Base-by-base conservation (phyloP, 1,284 basidiomycete species). In the Anthracocystis setariae region DNA sequence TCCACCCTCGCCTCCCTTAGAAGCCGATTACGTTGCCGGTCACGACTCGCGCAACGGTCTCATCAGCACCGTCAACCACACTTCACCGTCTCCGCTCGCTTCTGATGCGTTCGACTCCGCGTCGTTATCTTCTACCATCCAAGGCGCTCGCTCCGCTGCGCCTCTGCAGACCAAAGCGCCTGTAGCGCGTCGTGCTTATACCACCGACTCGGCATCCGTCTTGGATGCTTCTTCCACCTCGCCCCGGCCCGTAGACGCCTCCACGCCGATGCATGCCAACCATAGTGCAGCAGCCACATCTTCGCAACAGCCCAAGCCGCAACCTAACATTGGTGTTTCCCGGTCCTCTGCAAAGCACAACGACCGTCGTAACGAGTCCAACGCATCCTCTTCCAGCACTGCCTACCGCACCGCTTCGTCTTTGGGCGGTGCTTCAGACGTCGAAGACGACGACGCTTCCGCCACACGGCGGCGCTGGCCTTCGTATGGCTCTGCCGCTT, bases 1-100 rank as follows among this genome's bases (percentile, higher is more conserved):
- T 15, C 77, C 77, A 33, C 77, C 77, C 15, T 77, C 74, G 1
- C 77, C 77, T 17, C 77, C 77, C 3, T 65, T 77, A 21, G 77
- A 79, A 46, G 64, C 76, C 8, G 73, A 76, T 40, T 70, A 71
- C 42, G 35, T 71, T 21, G 39, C 57, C 5, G 68, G 65, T 8
- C 57, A 63, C 20, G 51, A 69, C 45, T 65, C 63, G 20, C 61
- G 71, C 39, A 65, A 69, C 25, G 66, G 61, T 10, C 61, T 69
- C 54, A 61, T 69, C 48, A 64, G 47, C 55, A 58, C 56, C 20
- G 52, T 62, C 33, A 37, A 46, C 38, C 52, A 65, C 18, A 46
- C 54, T 29, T 29, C 29, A 13, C 47, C 63, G 15, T 42, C 58
- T 8, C 43, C 54, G 15, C 7, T 55, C 10, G 50, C 59, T 5